These are phyloP conservation scores for Pyrenochaeta sp. DNA, from an alignment of 2,329 filamentous ascomycete species.

Conservation along the genomic window DNA sequence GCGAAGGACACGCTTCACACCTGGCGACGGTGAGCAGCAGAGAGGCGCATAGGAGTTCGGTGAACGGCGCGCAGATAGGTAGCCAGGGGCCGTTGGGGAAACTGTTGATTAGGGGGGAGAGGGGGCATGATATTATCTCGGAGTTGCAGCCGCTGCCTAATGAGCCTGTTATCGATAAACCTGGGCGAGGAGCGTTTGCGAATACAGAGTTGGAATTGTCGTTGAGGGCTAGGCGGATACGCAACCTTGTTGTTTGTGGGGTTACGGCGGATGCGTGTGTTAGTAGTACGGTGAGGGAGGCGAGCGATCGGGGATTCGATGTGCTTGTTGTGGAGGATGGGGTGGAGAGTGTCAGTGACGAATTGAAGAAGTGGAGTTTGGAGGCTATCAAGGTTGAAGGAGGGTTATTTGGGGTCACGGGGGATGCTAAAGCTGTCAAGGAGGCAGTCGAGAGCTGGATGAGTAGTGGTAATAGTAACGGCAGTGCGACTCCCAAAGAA, in stretches of 20 bases:
- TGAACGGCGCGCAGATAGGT: conserved; percentile 63
- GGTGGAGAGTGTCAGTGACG: conserved; percentile 41
- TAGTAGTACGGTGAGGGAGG: conserved; percentile 64
- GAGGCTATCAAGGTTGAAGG: conserved; percentile 38
- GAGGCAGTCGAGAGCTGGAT: conserved; percentile 36
- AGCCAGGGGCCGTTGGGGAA: conserved; percentile 64
- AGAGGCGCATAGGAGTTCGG: conserved; percentile 62
- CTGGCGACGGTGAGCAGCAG: conserved; percentile 64
- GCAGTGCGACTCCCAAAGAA: background rate
- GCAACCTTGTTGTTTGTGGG: conserved; percentile 62
- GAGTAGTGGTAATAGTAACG: background rate
- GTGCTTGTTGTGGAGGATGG: conserved; percentile 62
- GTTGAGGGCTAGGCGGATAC: conserved; percentile 60
- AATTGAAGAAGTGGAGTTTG: conserved; percentile 41
- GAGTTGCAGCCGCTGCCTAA: conserved; percentile 59
- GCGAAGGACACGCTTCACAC: conserved; percentile 63
- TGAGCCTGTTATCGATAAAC: conserved; percentile 65
- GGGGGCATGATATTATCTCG: conserved; percentile 65
- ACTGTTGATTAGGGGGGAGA: conserved; percentile 66
- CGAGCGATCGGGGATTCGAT: conserved; percentile 64
- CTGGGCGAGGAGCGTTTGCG: conserved; percentile 62
- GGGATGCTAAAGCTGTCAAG: conserved; percentile 27
- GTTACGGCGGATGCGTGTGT: conserved; percentile 67
- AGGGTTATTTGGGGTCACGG: conserved; percentile 41
- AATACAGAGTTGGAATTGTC: conserved; percentile 64